A percentile compares a stretch with the other conserved stretches of the same genome.
These are phyloP conservation scores for Trypanosoma cruzi DNA, from an alignment of 208 protist genomes.

Conservation along the genomic window DNA sequence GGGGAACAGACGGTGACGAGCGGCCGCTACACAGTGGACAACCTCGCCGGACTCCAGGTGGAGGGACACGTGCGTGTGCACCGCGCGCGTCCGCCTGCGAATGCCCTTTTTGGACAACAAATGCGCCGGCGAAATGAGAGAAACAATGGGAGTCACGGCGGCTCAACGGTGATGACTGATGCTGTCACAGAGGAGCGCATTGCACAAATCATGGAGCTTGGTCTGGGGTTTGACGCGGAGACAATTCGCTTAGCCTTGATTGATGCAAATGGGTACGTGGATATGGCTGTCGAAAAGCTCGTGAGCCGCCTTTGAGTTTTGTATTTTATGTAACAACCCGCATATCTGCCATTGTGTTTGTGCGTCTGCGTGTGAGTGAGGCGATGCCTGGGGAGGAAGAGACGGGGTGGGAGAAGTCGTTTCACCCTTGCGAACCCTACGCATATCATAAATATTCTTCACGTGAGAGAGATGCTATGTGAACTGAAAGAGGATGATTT, in stretches of 20 bases:
- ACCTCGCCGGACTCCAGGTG: conserved; percentile 27
- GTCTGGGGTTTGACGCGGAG: conserved; percentile 39
- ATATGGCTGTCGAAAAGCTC: conserved; percentile 58
- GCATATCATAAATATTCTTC: too few relatives aligned
- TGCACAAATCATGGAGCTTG: conserved; percentile 52
- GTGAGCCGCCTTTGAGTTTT: conserved; percentile 26
- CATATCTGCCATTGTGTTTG: too few relatives aligned
- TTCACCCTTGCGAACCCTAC: too few relatives aligned
- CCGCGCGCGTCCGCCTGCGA: not conserved
- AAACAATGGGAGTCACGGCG: not conserved
- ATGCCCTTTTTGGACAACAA: not conserved
- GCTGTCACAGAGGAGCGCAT: conserved; percentile 32
- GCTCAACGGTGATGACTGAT: not conserved
- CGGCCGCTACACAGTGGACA: conserved; percentile 58
- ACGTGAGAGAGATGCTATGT: too few relatives aligned
- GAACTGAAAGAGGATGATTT: too few relatives aligned
- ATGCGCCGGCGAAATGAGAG: not conserved
- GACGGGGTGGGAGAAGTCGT: too few relatives aligned
- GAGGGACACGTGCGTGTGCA: not conserved
- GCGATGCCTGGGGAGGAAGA: too few relatives aligned
- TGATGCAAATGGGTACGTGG: conserved; percentile 45
- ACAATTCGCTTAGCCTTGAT: conserved; percentile 48
- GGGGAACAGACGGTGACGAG: conserved; percentile 18
- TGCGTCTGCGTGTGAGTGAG: too few relatives aligned
- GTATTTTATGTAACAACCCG: conserved; percentile 18